Base-by-base conservation (phyloP, 2,329 filamentous ascomycete genomes). In the Fusarium sp. region DNA sequence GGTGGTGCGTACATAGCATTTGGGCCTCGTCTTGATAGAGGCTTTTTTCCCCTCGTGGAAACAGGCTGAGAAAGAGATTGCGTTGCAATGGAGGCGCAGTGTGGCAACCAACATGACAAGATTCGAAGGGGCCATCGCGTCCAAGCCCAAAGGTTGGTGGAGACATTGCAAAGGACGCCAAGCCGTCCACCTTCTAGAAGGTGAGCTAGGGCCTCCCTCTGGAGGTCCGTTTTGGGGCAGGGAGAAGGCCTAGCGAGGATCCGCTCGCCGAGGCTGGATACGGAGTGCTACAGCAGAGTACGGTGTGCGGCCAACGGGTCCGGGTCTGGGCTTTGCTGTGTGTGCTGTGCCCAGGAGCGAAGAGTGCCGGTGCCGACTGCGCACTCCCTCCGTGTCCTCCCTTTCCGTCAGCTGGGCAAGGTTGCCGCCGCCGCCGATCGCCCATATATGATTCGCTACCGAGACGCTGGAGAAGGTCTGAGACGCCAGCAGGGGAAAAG, bases 401-500 rank as follows among this genome's bases (percentile, higher is more conserved):
- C 47, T 58, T 52, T 52, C 60, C 54, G 16, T 54, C 77, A 80
- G 79, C 79, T 80, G 79, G 73, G 73, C 79, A 79, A 78, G 79
- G 79, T 80, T 78, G 63, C 68, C 68, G 71, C 66, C 65, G 64
- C 63, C 67, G 74, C 69, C 60, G 71, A 71, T 71, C 66, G 27
- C 60, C 42, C 18, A 56, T 18, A 35, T 77, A n/a, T 80, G 79
- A 80, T 82, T 81, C 76, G 81, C 78, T 82, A 82, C 80, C 81
- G 68, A 69, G 38, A 66, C 57, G 68, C 70, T 77, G 81, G 80
- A 50, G 73, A 80, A 65, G 71, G 54, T 36, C 68, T 62, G 68
- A 67, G 60, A 69, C 59, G 63, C 69, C 73, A 69, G 56, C 65
- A 70, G 70, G 73, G 74, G 56, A 69, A 75, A 67, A 40, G 58